Base-by-base conservation (phyloP, 2,329 filamentous ascomycete genomes). In the Pestalotiopsis sp. region DNA sequence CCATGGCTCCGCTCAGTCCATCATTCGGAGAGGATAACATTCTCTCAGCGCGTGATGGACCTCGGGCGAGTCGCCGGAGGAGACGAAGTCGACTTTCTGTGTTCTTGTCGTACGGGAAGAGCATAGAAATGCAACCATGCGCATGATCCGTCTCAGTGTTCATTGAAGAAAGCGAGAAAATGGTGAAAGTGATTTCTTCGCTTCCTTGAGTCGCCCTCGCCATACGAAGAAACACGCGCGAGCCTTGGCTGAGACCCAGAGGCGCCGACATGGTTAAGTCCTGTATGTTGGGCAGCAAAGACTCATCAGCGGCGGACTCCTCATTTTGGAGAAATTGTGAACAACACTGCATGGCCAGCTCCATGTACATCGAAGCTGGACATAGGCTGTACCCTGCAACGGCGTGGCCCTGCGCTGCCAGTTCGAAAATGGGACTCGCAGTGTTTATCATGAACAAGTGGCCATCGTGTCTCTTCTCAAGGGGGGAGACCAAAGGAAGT, bases 361-460 rank as follows among this genome's bases (percentile, higher is more conserved):
- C 75, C 64, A 75, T 70, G 68, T 76, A 76, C 65, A 76, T 66
- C 14, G 73, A 71, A 27, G 74, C 73, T 3, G 75, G 75, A 52
- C 73, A 76, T 11, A 76, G 68, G 58, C 58, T 60, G 7, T 60
- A 23, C 7, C 58, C 58, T 12, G 27, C 23, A 60, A 60, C 58
- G 4, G 58, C 58, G 58, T 60, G 58, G 14, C 58, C 58, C 14
- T 36, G 23, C 3, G 25, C 27, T 9, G 23, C 12, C 11, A 31
- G 27, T 36, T 60, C 12, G 13, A 60, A 60, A 11, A 60, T 60
- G 5, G 7, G 23, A 36, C 27, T 11, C 4, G 27, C 27, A 36
- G 58, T 60, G 14, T 60, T n/a, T 38, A 60, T n/a, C 11, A 36
- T 5, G 3, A 58, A 58, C 23, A 5, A 12, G 4, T n/a, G 13